These are phyloP conservation scores for Bruguiera parviflora DNA, from an alignment of 345 rosid species.

Conservation along the genomic window DNA sequence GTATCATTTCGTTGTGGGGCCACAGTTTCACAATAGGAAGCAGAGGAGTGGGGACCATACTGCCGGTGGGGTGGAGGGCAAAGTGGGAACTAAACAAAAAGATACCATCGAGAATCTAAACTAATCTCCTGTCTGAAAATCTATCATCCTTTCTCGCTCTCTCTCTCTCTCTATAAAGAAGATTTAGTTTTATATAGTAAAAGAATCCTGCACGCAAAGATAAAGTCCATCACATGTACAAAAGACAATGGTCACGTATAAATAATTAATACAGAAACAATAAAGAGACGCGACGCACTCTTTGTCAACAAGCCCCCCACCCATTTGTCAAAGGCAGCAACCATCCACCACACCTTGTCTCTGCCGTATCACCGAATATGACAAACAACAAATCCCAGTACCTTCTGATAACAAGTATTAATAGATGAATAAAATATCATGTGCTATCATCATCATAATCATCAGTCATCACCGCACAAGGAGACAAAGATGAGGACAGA, in stretches of 20 bases:
- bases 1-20: neutral
- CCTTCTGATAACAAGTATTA: neutral
- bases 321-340: neutral
- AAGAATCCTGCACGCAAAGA: neutral
- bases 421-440: neutral
- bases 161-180: too few species aligned
- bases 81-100: neutral
- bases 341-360: neutral
- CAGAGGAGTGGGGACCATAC: neutral
- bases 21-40: neutral
- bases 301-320: conserved; percentile 14
- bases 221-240: conserved; percentile 9
- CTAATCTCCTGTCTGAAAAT: too few species aligned
- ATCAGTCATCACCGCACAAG: neutral
- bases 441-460: neutral
- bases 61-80: neutral
- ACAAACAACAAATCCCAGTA: neutral
- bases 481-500: neutral
- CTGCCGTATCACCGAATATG: neutral
- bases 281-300: conserved; percentile 9
- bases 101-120: too few species aligned
- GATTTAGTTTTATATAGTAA: neutral
- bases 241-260: conserved; percentile 12
- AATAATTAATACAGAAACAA: conserved; percentile 7
- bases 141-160: too few species aligned